A percentile compares a stretch with the other conserved stretches of the same genome.
Evolutionary conservation across 2,329 filamentous ascomycete genomes (phyloP).

Genomic region (Salinomyces thailandicus): DNA sequence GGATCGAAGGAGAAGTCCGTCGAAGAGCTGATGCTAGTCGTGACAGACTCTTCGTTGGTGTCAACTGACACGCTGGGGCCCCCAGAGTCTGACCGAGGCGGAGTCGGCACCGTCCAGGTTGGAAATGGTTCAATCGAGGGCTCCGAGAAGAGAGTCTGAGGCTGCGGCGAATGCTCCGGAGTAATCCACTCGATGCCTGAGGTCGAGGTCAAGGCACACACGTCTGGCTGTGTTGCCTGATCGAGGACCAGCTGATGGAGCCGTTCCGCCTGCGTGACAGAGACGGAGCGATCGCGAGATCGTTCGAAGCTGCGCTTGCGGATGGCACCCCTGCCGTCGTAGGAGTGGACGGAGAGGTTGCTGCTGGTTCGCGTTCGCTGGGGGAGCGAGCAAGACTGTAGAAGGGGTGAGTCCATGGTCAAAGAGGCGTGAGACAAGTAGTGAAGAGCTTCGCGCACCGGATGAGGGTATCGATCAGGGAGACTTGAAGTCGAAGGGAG

Average conservation of each 20-base stretch:
- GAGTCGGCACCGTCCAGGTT: conserved; percentile 24
- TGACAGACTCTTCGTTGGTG: conserved; percentile 16
- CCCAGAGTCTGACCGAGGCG: conserved; percentile 25
- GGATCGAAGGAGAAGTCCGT: conserved; percentile 19
- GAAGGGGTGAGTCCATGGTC: conserved; percentile 26
- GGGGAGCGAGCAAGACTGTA: conserved; percentile 16
- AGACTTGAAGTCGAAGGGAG: conserved; percentile 8
- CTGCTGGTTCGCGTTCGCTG: conserved; percentile 17
- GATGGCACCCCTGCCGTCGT: conserved; percentile 21
- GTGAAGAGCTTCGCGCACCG: neutral
- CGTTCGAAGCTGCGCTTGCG: conserved; percentile 19
- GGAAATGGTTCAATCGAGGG: conserved; percentile 19
- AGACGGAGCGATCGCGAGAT: conserved; percentile 21
- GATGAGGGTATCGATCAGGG: conserved; percentile 9
- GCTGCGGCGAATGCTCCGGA: conserved; percentile 24
- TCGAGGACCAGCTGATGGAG: conserved; percentile 19
- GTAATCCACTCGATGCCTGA: conserved; percentile 21
- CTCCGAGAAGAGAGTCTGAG: conserved; percentile 16
- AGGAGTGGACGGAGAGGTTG: conserved; percentile 15
- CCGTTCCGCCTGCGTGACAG: conserved; percentile 21
- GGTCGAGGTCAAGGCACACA: conserved; percentile 3
- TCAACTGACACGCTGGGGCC: conserved; percentile 22
- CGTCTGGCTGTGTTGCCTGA: conserved; percentile 10
- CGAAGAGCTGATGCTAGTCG: conserved; percentile 13
- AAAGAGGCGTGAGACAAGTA: neutral